phyloP scores from a whole-genome alignment of 441 rosid genomes.

The Macaranga tanarius region DNA sequence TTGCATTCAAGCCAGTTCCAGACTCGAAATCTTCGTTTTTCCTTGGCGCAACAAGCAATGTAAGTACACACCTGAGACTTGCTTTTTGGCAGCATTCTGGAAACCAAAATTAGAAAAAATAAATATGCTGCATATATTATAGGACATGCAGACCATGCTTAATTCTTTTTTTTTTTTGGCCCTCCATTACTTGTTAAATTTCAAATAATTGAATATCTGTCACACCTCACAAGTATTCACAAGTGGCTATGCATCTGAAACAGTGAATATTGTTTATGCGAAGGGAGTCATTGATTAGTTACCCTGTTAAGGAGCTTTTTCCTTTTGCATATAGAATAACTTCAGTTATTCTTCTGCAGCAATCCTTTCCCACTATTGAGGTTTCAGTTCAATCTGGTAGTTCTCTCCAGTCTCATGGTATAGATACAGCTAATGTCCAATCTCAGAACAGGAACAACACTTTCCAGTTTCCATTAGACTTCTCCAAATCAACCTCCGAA shows the following conservation, averaged over 20 bases:
- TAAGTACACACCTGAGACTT: constrained; percentile 29
- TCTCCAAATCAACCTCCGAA: constrained; percentile 39
- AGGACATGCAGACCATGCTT: neutral
- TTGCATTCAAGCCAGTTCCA: constrained; percentile 71
- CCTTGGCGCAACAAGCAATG: constrained; percentile 49
- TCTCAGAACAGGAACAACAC: constrained; percentile 41
- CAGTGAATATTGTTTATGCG: neutral
- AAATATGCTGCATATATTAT: neutral
- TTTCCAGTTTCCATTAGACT: constrained; percentile 37
- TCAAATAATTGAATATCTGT: constrained; percentile 2
- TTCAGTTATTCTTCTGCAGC: constrained; percentile 38
- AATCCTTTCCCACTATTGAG: constrained; percentile 46
- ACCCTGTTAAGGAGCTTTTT: constrained; percentile 8
- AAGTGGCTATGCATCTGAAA: neutral
- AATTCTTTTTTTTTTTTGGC: neutral
- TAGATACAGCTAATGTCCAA: constrained; percentile 36
- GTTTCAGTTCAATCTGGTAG: constrained; percentile 56
- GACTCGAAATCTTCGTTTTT: constrained; percentile 53
- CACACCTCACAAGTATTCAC: too few relatives aligned
- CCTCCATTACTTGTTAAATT: neutral
- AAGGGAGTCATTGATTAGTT: neutral
- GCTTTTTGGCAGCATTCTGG: neutral
- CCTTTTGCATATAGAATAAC: constrained; percentile 28
- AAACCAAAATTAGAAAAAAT: neutral
- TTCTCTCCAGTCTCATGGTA: constrained; percentile 42